Conservation (phyloP, 371 early-diverging fungal genomes). For the Actinomortierella wolfii region DNA sequence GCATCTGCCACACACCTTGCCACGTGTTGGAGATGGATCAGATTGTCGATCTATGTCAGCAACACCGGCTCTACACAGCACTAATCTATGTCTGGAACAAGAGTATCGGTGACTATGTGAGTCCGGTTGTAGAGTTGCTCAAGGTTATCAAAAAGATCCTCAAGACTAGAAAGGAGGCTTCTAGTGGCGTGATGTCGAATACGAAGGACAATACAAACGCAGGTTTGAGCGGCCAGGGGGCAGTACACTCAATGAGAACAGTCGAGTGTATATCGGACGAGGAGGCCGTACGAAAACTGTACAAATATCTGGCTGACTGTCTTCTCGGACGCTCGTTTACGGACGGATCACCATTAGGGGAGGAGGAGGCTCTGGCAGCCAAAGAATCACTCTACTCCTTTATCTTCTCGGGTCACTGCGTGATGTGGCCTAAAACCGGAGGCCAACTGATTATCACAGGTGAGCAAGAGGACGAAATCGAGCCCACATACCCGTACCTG, state of each 20-base stretch:
- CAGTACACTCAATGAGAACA: neutral
- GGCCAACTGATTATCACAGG: slow-evolving; percentile 58
- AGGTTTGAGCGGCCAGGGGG: neutral
- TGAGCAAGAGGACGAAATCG: slow-evolving; percentile 59
- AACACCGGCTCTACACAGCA: slow-evolving; percentile 70
- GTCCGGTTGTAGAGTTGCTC: slow-evolving; percentile 77
- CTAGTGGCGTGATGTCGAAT: too few species aligned
- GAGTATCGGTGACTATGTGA: slow-evolving; percentile 79
- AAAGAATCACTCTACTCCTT: slow-evolving; percentile 79
- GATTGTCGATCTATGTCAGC: slow-evolving; percentile 67
- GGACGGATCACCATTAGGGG: slow-evolving; percentile 57
- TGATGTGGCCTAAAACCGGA: slow-evolving; percentile 72
- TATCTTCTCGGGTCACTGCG: slow-evolving; percentile 74
- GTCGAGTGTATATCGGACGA: slow-evolving; percentile 13
- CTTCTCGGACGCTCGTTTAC: slow-evolving; percentile 79
- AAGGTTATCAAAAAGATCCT: slow-evolving; percentile 61
- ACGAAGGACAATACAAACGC: slow-evolving; percentile 7
- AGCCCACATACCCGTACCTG: slow-evolving; percentile 80
- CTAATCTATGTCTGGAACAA: slow-evolving; percentile 82
- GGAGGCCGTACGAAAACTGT: slow-evolving; percentile 66
- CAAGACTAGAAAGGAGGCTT: slow-evolving; percentile 32
- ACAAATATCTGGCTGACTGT: slow-evolving; percentile 72
- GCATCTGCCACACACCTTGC: slow-evolving; percentile 79
- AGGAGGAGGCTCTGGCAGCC: slow-evolving; percentile 65
- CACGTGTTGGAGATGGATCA: slow-evolving; percentile 76